These are phyloP conservation scores for Solioccasus polychromus DNA, from an alignment of 768 basidiomycete species.

Conservation along the genomic window DNA sequence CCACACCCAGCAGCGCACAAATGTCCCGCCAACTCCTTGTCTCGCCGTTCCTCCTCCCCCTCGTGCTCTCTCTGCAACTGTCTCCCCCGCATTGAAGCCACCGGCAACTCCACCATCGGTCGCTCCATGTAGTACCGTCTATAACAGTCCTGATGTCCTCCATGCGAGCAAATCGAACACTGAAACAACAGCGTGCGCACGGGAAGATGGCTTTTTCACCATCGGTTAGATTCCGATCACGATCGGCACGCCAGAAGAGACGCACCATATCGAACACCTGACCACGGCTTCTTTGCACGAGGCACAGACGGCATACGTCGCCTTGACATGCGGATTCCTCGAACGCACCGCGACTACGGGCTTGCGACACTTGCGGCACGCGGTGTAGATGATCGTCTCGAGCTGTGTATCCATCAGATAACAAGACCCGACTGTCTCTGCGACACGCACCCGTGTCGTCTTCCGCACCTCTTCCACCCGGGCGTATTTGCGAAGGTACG, in stretches of 20 bases:
- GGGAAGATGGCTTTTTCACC: conserved; percentile 82
- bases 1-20: conserved; percentile 81
- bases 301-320: conserved; percentile 54
- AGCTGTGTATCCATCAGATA: conserved; percentile 44
- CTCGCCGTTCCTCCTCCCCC: conserved; percentile 4
- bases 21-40: conserved; percentile 42
- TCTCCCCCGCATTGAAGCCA: conserved; percentile 21
- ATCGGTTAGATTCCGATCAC: no score
- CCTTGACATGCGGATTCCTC: conserved; percentile 27
- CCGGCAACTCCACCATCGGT: conserved; percentile 48
- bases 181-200: conserved; percentile 68
- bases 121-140: conserved; percentile 60
- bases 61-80: conserved; percentile 17
- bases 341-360: conserved; percentile 45
- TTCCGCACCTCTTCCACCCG: conserved; percentile 48
- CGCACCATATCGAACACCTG: conserved; percentile 74
- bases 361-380: conserved; percentile 69
- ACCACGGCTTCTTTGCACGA: conserved; percentile 49
- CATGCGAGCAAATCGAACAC: conserved; percentile 75
- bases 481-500: conserved; percentile 71
- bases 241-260: no score
- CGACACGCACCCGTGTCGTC: conserved; percentile 47
- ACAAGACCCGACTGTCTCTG: not conserved
- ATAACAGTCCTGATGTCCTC: conserved; percentile 80
- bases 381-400: conserved; percentile 67